Percentiles rank a stretch among this genome's conserved stretches.
These are phyloP conservation scores for Veloboletus limbatus DNA, from an alignment of 1,284 basidiomycete species.

Conservation along the genomic window DNA sequence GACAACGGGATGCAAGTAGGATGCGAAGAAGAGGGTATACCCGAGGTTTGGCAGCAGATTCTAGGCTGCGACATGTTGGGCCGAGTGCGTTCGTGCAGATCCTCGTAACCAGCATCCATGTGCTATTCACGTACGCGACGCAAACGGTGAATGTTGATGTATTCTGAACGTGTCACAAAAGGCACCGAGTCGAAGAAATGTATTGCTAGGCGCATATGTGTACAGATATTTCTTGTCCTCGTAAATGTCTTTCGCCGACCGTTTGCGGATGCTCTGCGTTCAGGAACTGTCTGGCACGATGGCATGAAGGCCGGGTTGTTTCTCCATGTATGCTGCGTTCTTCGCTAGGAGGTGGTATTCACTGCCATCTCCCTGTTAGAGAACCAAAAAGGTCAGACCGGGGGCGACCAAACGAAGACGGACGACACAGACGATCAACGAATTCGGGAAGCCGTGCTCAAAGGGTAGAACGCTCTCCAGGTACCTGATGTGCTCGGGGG, in stretches of 20 bases:
- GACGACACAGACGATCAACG: conserved; percentile 3
- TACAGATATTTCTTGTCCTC: no score
- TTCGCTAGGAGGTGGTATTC: not conserved
- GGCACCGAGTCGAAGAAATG: no score
- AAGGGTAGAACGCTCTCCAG: conserved; percentile 42
- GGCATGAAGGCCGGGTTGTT: not conserved
- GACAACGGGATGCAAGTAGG: conserved; percentile 77
- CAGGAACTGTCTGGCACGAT: conserved; percentile 2
- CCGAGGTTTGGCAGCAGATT: conserved; percentile 55
- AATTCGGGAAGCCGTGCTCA: conserved; percentile 42
- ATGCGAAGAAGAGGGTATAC: conserved; percentile 69
- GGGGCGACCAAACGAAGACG: not conserved
- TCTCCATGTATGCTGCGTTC: conserved; percentile 2
- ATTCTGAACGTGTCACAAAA: no score
- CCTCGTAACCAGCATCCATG: not conserved
- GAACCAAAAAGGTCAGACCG: not conserved
- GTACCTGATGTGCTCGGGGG: conserved; percentile 41
- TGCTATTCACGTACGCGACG: not conserved
- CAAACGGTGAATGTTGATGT: no score
- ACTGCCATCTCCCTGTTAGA: conserved; percentile 1
- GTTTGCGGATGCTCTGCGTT: no score
- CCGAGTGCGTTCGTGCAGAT: not conserved
- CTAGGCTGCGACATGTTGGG: conserved; percentile 44
- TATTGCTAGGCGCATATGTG: no score
- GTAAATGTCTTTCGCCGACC: no score